Evolutionary conservation across 495 filamentous ascomycete genomes (phyloP), one percentile per base, ranked within the genome.

Genomic region (Acidiella bohemica): DNA sequence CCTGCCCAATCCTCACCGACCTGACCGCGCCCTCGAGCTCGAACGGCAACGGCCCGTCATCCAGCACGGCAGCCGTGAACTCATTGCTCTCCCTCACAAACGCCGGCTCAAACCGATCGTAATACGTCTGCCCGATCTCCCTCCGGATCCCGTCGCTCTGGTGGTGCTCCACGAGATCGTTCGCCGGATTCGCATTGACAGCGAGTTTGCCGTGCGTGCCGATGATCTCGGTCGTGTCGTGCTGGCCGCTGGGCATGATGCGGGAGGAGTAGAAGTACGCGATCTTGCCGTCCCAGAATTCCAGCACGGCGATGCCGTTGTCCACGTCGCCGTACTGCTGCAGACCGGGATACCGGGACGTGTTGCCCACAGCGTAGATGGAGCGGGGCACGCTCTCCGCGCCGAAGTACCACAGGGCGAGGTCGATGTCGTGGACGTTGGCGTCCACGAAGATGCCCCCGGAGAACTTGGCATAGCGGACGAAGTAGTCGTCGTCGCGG

Each of bases 161-260:
- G 43, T 59, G 65, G 25, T 71, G 51, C 41, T 73, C 62, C 11
- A 78, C 70, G 24, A 75, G 61, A 32, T 71, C 68, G 19, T 52
- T 32, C 33, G 55, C 50, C 14, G 75, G 75, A 42, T 71, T 62
- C 9, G 59, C 62, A 44, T 77, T 78, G 17, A 78, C 65, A 0
- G 63, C 59, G 10, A 78, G 32, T 49, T 77, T 78, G 4, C 75
- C 75, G 37, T 67, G 58, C 0, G 75, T 78, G 5, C 75, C 75
- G 41, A 78, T 71, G 36, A 80, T 64, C 58, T 80, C 75, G 0
- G 75, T 75, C 42, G 62, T 66, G 46, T 80, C 75, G 45, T 76
- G 66, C 57, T 78, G 75, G 1, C 75, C 75, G 2, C 67, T 64
- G 0, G 72, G 68, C 71, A 78, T 78, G 73, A 76, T 78, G 12